Percentiles rank a stretch among this genome's conserved stretches.
Evolutionary conservation across 139 green algal genomes (phyloP).

Genomic region (Chlorella sorokiniana): DNA sequence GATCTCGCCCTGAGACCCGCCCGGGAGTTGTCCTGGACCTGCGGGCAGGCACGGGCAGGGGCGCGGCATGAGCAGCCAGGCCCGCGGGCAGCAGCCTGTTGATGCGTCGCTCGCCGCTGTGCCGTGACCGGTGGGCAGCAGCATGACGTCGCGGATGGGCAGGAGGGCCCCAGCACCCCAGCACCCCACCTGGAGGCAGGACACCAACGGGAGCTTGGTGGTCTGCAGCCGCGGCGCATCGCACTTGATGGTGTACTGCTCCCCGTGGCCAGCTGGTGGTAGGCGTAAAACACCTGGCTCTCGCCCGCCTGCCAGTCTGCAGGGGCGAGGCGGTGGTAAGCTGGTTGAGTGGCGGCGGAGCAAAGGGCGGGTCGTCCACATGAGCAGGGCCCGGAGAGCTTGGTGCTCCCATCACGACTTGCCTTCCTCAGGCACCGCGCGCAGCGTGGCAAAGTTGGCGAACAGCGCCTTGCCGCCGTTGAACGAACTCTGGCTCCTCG

Average conservation of each 20-base stretch:
- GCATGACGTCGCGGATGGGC: neutral
- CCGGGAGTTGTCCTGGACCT: slow-evolving; percentile 16
- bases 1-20: neutral
- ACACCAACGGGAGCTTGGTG: slow-evolving; percentile 3
- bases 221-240: neutral
- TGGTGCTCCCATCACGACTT: neutral
- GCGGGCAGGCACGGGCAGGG: neutral
- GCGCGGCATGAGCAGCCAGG: neutral
- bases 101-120: neutral
- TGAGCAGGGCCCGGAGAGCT: neutral
- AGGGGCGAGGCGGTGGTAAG: neutral
- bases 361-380: too few relatives aligned
- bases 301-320: slow-evolving; percentile 31
- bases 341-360: too few relatives aligned
- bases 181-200: slow-evolving; percentile 12
- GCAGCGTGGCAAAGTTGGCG: slow-evolving; percentile 16
- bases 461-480: slow-evolving; percentile 24
- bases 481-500: slow-evolving; percentile 13
- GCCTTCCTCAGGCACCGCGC: slow-evolving; percentile 4
- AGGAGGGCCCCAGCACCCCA: neutral
- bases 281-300: neutral
- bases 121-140: neutral
- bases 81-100: neutral
- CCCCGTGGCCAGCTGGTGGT: slow-evolving; percentile 31
- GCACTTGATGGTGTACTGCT: slow-evolving; percentile 37